A percentile compares a stretch with the other conserved stretches of the same genome.
Conservation (phyloP, 2,329 filamentous ascomycete genomes). For the Diaporthe velutina region DNA sequence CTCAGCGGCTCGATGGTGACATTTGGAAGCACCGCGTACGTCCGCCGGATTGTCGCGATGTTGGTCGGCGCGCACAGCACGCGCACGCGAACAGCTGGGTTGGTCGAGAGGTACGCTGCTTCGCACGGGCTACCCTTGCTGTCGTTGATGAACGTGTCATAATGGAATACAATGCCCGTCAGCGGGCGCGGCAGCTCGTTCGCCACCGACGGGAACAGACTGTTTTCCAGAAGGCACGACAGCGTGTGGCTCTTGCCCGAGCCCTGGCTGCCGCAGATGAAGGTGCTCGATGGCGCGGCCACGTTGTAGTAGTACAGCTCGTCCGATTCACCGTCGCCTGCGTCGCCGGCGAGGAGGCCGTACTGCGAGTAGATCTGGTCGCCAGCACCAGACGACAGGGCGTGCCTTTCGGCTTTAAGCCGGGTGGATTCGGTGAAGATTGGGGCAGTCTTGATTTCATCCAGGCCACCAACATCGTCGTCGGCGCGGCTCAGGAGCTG, state of each 20-base stretch:
- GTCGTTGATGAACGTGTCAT: constrained; percentile 67
- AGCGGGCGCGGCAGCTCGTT: constrained; percentile 64
- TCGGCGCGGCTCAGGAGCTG: constrained; percentile 40
- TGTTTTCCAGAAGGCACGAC: constrained; percentile 69
- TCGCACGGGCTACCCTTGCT: constrained; percentile 67
- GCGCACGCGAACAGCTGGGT: constrained; percentile 58
- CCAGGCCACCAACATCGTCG: constrained; percentile 43
- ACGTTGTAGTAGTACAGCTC: constrained; percentile 60
- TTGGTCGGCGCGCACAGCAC: constrained; percentile 70
- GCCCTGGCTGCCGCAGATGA: constrained; percentile 75
- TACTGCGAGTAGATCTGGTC: constrained; percentile 46
- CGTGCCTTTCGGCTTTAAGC: constrained; percentile 35
- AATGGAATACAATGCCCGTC: constrained; percentile 75
- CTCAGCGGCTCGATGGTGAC: constrained; percentile 64
- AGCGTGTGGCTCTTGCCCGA: constrained; percentile 75
- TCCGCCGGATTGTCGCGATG: constrained; percentile 52
- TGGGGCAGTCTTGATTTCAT: constrained; percentile 47
- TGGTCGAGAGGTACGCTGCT: constrained; percentile 66
- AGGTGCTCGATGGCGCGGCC: constrained; percentile 66
- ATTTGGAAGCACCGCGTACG: constrained; percentile 57
- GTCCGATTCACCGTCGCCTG: constrained; percentile 40
- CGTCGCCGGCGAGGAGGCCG: constrained; percentile 47
- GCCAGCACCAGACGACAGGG: background rate
- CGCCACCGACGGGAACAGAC: constrained; percentile 59
- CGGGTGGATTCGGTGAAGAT: constrained; percentile 49